phyloP scores from a whole-genome alignment of 352 stramenopile genomes.

The Aphanomyces euteiches region DNA sequence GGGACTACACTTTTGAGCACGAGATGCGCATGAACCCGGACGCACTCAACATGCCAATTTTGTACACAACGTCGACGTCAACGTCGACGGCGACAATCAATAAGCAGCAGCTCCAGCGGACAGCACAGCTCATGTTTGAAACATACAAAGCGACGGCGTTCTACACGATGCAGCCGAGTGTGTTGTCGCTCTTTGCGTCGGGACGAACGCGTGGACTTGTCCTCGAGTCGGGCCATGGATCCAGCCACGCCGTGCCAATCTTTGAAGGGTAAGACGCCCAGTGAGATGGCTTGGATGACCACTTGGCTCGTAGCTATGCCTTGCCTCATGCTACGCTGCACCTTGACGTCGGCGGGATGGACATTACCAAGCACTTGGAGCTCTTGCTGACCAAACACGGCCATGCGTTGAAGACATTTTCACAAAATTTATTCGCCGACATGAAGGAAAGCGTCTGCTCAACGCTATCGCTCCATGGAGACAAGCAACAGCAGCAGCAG shows the following conservation, averaged over 20 bases:
- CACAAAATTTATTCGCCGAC: constrained; percentile 70
- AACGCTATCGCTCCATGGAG: background rate
- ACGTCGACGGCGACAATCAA: constrained; percentile 47
- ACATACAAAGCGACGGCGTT: constrained; percentile 76
- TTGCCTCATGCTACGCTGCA: constrained; percentile 66
- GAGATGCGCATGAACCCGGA: constrained; percentile 75
- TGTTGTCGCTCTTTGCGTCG: constrained; percentile 82
- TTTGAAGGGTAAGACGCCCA: constrained; percentile 67
- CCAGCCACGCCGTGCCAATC: constrained; percentile 80
- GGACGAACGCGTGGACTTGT: constrained; percentile 82
- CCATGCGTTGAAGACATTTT: constrained; percentile 64
- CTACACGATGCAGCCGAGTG: constrained; percentile 81
- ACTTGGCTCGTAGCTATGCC: constrained; percentile 26
- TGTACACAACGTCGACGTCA: constrained; percentile 60
- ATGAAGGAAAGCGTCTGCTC: constrained; percentile 74
- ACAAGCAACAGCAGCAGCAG: background rate
- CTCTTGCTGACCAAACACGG: constrained; percentile 62
- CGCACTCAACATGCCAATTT: constrained; percentile 57
- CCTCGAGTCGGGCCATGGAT: constrained; percentile 81
- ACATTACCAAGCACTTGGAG: constrained; percentile 72
- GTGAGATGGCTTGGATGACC: constrained; percentile 18
- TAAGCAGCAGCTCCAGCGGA: constrained; percentile 70
- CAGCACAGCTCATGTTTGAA: constrained; percentile 85
- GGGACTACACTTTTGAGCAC: constrained; percentile 80
- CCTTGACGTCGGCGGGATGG: constrained; percentile 62